Percentiles rank a stretch among this genome's conserved stretches.
Conservation (phyloP, 805 yeast species). For the Saccharomycopsis lassenensis region DNA sequence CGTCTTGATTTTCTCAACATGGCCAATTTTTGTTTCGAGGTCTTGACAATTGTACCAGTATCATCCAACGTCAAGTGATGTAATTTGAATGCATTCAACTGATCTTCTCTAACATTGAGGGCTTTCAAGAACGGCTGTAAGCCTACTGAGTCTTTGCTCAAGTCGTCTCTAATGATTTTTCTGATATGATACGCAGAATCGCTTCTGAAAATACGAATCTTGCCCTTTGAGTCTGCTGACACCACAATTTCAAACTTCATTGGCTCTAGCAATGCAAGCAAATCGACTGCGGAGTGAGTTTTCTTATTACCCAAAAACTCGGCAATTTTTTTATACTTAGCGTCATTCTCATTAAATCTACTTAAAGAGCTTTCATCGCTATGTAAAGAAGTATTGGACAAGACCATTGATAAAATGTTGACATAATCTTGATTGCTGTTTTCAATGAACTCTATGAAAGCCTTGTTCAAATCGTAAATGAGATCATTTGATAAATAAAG, state of each 20-base stretch:
- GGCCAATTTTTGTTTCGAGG: no score
- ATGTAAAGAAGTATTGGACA: background rate
- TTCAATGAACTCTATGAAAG: slow-evolving; percentile 9
- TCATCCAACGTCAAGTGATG: no score
- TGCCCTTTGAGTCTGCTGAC: slow-evolving; percentile 65
- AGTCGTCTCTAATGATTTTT: slow-evolving; percentile 24
- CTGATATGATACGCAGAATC: slow-evolving; percentile 52
- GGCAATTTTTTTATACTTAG: background rate
- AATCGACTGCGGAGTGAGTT: background rate
- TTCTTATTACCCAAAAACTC: background rate
- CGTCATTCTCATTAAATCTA: slow-evolving; percentile 21
- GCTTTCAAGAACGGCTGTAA: no score
- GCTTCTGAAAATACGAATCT: slow-evolving; percentile 67
- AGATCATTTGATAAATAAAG: slow-evolving; percentile 70
- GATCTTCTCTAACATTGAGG: no score
- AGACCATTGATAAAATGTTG: no score
- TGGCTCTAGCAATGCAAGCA: slow-evolving; percentile 11
- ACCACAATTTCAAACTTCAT: slow-evolving; percentile 41
- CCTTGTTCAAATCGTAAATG: slow-evolving; percentile 47
- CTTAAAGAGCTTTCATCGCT: slow-evolving; percentile 1
- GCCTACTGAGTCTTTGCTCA: no score
- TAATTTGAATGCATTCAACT: no score
- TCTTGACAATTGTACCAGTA: no score
- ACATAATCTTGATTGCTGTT: no score
- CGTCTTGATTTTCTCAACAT: no score